phyloP scores from a whole-genome alignment of 176 grass and related monocot species.

The maize (Zea mays) region DNA sequence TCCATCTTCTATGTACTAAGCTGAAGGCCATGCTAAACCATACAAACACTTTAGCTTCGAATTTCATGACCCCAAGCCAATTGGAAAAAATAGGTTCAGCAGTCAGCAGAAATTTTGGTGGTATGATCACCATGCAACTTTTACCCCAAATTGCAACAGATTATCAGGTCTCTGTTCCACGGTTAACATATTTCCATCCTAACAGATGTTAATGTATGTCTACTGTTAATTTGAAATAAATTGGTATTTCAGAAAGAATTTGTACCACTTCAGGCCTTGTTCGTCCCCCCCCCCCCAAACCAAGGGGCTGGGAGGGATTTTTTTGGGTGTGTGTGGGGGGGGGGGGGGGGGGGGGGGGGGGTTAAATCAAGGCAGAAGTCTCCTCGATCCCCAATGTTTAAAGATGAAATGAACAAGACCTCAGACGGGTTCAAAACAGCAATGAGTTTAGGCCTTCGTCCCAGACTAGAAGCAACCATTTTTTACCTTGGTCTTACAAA shows the following conservation, averaged over 20 bases:
- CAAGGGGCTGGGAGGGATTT: too few relatives aligned
- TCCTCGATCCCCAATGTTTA: too few relatives aligned
- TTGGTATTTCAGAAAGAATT: not conserved
- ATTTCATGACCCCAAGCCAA: not conserved
- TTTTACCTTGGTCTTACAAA: constrained; percentile 76
- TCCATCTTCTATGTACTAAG: not conserved
- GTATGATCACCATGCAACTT: not conserved
- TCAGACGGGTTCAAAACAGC: not conserved
- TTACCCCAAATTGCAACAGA: not conserved
- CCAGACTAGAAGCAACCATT: not conserved
- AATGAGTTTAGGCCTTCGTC: not conserved
- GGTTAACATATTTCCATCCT: too few relatives aligned
- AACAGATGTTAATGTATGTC: not conserved
- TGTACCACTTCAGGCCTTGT: not conserved
- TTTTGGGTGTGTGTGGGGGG: too few relatives aligned
- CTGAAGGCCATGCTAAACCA: not conserved
- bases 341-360: too few relatives aligned
- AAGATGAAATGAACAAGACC: too few relatives aligned
- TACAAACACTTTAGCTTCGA: not conserved
- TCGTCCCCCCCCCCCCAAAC: too few relatives aligned
- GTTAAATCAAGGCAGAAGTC: too few relatives aligned
- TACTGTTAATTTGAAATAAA: not conserved
- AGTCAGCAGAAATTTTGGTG: not conserved
- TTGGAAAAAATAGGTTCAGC: not conserved
- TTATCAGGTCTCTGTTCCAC: not conserved